Conservation (phyloP, 1,284 basidiomycete species). For the Microbotryum saponariae region DNA sequence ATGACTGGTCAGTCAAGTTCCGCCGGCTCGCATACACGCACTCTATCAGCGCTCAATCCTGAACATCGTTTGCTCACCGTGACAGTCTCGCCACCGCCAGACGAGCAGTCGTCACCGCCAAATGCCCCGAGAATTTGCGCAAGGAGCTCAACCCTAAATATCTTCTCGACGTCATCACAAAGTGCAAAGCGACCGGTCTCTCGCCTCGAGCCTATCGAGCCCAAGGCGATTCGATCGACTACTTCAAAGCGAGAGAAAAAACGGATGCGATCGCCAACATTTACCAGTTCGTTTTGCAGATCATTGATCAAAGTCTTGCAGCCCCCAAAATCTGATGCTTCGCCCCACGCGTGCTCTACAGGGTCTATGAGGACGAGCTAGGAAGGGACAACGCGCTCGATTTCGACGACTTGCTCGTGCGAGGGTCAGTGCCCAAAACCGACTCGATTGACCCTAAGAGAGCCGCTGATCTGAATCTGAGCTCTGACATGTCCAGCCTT, state of each 20-base stretch:
- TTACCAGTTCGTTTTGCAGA: constrained; percentile 14
- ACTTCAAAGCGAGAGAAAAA: background rate
- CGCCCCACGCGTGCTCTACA: constrained; percentile 48
- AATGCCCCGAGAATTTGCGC: constrained; percentile 41
- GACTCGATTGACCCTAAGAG: background rate
- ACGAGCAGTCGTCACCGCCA: constrained; percentile 44
- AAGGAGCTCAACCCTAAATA: constrained; percentile 56
- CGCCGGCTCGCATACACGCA: background rate
- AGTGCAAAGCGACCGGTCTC: constrained; percentile 67
- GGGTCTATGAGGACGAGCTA: constrained; percentile 60
- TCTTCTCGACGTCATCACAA: constrained; percentile 62
- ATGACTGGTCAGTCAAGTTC: constrained; percentile 57
- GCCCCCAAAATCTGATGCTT: constrained; percentile 15
- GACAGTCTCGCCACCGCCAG: constrained; percentile 48
- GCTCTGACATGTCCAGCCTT: constrained; percentile 44
- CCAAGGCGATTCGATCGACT: background rate
- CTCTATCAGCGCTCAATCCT: constrained; percentile 1
- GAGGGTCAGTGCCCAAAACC: constrained; percentile 42
- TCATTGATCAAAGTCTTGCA: background rate
- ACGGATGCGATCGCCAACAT: constrained; percentile 18
- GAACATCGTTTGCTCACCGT: constrained; percentile 3
- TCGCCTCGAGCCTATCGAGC: constrained; percentile 44
- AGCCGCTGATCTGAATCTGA: background rate
- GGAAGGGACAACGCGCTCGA: constrained; percentile 65
- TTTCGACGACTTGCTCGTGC: constrained; percentile 80